These are phyloP conservation scores for Gossypium thurberi DNA, from an alignment of 345 rosid species.

Conservation along the genomic window DNA sequence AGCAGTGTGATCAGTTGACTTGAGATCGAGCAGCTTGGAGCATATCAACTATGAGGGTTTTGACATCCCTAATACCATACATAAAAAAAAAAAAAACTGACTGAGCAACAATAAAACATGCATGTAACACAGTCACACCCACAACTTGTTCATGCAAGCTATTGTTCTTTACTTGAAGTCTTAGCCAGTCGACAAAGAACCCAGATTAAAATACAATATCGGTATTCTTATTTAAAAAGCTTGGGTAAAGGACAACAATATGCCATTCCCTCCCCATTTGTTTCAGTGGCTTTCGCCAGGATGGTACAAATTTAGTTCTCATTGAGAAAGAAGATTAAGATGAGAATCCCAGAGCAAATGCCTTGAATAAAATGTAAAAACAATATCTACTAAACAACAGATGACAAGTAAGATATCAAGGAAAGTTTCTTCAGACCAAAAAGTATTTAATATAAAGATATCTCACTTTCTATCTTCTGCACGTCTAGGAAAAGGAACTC, in stretches of 20 bases:
- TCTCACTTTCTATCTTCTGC: conserved; percentile 81
- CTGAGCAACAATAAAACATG: not conserved
- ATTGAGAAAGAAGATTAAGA: not conserved
- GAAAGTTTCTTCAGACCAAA: not conserved
- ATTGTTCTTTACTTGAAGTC: not conserved
- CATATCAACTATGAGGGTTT: conserved; percentile 83
- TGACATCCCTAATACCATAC: conserved; percentile 61
- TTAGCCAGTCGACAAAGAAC: not conserved
- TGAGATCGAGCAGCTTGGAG: conserved; percentile 63
- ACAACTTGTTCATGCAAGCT: not conserved
- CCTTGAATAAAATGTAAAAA: not conserved
- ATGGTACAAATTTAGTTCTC: not conserved
- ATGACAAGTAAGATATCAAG: not conserved
- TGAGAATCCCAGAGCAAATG: not conserved
- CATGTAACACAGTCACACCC: not conserved
- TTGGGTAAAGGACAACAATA: not conserved
- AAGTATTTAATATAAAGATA: not conserved
- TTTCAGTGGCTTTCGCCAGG: not conserved
- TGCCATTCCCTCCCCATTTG: not conserved
- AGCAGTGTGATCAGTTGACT: not conserved
- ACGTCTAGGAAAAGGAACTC: conserved; percentile 76
- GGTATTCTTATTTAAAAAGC: not conserved
- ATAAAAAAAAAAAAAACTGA: not conserved
- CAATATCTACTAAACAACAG: not conserved
- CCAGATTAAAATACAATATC: not conserved